Evolutionary conservation across 2,329 filamentous ascomycete genomes (phyloP), one percentile per base, ranked within the genome.

Genomic region (Gaeumannomyces sp.): DNA sequence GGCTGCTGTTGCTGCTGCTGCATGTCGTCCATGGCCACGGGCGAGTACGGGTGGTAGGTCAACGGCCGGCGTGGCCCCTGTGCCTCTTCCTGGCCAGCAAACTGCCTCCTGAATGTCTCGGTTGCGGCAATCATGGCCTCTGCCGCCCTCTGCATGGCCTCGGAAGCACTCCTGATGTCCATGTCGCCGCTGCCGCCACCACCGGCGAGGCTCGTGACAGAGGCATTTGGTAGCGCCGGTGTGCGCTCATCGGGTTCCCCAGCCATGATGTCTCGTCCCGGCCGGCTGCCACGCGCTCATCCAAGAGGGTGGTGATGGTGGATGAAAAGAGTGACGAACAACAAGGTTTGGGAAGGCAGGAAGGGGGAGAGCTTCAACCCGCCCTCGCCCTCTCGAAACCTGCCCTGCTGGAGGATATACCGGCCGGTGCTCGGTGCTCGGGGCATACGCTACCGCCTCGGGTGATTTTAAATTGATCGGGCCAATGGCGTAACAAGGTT

Each of bases 141-240:
- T 53, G 72, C 72, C 10, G 73, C 73, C 25, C 67, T 67, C 65
- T 73, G 69, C 71, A 74, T 72, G 19, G 72, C 72, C 59, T 73
- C 72, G 8, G 72, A 71, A 28, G 71, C 72, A 29, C 61, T 67
- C 45, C 68, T 68, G 13, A 72, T 64, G 33, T 70, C 70, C 27
- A 63, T 60, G 14, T 69, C 68, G 6, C 67, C 65, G 22, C 53
- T 63, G 13, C 65, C 56, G 45, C 68, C 66, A 33, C 38, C 66
- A 33, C 38, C 38, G 38, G 33, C 45, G 3, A 53, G 45, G 45
- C 45, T 53, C 19, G 45, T 7, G 45, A 22, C 53, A 22, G 60
- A 61, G 38, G 25, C 25, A 25, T 64, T 59, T 1, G 65, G 61
- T 57, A 65, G 60, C 16, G 58, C 64, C 50, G 67, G 61, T 38